phyloP scores from a whole-genome alignment of 129 eudicot species.

The Kitagawia praeruptora region DNA sequence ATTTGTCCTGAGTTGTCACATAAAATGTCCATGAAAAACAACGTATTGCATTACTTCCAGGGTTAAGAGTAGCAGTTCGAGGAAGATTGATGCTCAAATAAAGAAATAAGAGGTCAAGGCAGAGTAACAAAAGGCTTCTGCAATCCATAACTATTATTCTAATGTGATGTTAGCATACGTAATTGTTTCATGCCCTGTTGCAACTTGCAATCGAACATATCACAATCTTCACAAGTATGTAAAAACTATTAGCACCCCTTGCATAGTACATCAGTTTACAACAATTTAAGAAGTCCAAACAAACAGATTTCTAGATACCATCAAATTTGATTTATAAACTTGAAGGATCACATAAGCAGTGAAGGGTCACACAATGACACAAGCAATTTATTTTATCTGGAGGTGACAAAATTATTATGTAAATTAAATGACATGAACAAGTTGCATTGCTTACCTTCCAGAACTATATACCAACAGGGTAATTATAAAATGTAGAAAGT shows the following conservation, averaged over 20 bases:
- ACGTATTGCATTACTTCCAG: background rate
- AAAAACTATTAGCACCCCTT: background rate
- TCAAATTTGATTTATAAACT: conserved; percentile 55
- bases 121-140: background rate
- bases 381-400: no score
- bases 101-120: background rate
- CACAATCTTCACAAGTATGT: background rate
- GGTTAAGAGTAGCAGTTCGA: background rate
- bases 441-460: no score
- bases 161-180: background rate
- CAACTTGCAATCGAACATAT: background rate
- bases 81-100: background rate
- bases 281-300: background rate
- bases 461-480: no score
- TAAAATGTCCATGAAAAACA: background rate
- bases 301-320: conserved; percentile 18
- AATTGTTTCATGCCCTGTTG: no score
- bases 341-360: no score
- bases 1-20: background rate
- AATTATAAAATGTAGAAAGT: no score
- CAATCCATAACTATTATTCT: background rate
- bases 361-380: no score
- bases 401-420: no score
- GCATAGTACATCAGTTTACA: background rate
- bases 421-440: no score